These are phyloP conservation scores for Neofusicoccum kwambonambiense DNA, from an alignment of 2,329 filamentous ascomycete species.

Conservation along the genomic window DNA sequence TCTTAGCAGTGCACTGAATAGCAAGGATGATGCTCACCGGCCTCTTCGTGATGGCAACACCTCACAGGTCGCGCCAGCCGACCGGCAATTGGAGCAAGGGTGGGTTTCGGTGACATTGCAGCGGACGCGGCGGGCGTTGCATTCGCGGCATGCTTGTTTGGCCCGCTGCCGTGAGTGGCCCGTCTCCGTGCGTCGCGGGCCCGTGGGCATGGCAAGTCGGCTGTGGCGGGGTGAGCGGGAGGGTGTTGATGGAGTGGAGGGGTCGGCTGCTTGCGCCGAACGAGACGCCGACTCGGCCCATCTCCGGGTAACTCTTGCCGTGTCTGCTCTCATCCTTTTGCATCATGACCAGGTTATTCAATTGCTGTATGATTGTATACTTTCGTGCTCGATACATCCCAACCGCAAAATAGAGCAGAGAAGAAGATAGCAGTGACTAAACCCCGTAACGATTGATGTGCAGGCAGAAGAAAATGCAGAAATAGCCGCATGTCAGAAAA, in stretches of 20 bases:
- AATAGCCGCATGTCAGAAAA: too few relatives aligned
- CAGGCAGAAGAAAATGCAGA: too few relatives aligned
- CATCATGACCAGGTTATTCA: too few relatives aligned
- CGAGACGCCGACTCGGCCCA: not conserved
- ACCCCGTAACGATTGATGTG: too few relatives aligned
- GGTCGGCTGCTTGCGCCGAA: not conserved
- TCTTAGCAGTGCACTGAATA: constrained; percentile 19
- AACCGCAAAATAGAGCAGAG: too few relatives aligned
- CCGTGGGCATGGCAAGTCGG: constrained; percentile 1
- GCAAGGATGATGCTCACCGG: constrained; percentile 39
- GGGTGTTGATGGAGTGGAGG: not conserved
- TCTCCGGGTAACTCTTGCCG: not conserved
- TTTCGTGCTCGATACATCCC: too few relatives aligned
- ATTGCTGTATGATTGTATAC: too few relatives aligned
- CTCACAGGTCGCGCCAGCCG: constrained; percentile 40
- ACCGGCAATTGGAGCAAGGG: constrained; percentile 45
- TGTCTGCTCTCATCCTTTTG: too few relatives aligned
- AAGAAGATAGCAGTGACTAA: too few relatives aligned
- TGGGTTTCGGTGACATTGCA: constrained; percentile 47
- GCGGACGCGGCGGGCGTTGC: constrained; percentile 46
- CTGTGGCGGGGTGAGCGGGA: not conserved
- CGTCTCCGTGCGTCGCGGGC: not conserved
- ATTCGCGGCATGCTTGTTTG: constrained; percentile 45
- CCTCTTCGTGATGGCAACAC: constrained; percentile 44
- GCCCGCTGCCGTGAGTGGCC: constrained; percentile 29